Evolutionary conservation across 1,284 basidiomycete species (phyloP), one percentile per base, ranked within the genome.

Genomic region (Coriolopsis trogii): DNA sequence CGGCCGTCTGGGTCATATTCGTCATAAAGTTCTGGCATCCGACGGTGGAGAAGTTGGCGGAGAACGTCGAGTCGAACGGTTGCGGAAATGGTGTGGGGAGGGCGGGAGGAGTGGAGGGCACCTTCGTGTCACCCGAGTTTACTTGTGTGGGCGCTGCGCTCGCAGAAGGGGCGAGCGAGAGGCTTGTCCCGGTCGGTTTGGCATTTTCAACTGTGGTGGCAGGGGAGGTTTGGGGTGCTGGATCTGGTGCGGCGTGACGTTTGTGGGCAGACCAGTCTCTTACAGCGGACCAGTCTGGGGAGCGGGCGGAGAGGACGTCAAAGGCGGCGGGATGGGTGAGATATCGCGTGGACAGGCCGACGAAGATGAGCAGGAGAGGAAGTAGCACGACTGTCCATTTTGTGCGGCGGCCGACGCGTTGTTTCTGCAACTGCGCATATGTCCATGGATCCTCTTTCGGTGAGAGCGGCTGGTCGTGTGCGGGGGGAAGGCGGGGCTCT

Each of bases 51-150:
- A 90, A 87, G 62, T 87, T 85, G 31, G 75, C 64, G 10, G 79
- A 74, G 41, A 91, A 66, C 18, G 78, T 76, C 2, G 79, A 75
- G 62, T 91, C 90, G 60, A 87, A 84, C 0, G 91, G 79, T 55
- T 87, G 87, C 2, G 89, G 90, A 61, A 90, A 89, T 0, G 91
- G 89, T 9, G 79, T 83, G 12, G 81, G 91, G 49, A 84, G 77
- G 25, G 56, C 59, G 1, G 79, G 82, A 8, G 72, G 71, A 45
- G 58, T 21, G 54, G 60, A 49, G 20, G 67, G 69, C 23, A 75
- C 58, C 31, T 65, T 68, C 21, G 51, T 37, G 58, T 48, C 36
- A 34, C 46, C 26, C 43, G 46, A 34, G 20, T 24, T 57, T 9
- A 25, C 28, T 30, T 37, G 26, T 7, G 46, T 52, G 24, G 41